A percentile compares a stretch with the other conserved stretches of the same genome.
phyloP scores from a whole-genome alignment of 345 rosid species.

The Eucalyptus cloeziana region DNA sequence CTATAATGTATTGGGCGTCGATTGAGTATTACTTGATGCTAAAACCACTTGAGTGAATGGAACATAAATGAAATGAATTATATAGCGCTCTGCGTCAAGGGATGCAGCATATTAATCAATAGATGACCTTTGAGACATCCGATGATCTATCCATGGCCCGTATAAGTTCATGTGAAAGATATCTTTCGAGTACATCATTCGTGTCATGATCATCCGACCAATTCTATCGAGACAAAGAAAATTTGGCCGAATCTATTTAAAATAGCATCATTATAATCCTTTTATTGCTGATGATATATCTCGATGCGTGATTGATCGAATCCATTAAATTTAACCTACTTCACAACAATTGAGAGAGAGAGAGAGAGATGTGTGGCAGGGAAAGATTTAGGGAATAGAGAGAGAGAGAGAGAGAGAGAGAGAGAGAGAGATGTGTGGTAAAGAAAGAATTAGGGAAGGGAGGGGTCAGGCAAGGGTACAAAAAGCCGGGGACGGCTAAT shows the following conservation, averaged over 20 bases:
- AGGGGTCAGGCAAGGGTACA: background rate
- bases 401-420: background rate
- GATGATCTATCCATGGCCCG: fast-evolving
- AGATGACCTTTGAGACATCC: fast-evolving
- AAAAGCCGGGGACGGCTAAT: background rate
- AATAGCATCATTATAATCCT: background rate
- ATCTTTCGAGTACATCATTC: background rate
- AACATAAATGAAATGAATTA: too few relatives aligned
- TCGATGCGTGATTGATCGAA: background rate
- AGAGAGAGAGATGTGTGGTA: background rate
- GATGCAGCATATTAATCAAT: background rate
- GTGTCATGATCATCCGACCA: fast-evolving
- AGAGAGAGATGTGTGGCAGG: background rate
- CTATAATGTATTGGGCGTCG: fast-evolving
- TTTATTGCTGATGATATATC: background rate
- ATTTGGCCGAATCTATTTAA: background rate
- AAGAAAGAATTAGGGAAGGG: background rate
- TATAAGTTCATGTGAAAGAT: background rate
- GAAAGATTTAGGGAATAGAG: background rate
- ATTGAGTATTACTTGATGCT: background rate
- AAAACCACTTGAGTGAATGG: background rate
- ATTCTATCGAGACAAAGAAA: background rate
- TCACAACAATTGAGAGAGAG: background rate
- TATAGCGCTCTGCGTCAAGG: fast-evolving
- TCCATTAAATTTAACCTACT: background rate